phyloP scores from a whole-genome alignment of 371 early-diverging fungal species.

The Mucor racemosus region DNA sequence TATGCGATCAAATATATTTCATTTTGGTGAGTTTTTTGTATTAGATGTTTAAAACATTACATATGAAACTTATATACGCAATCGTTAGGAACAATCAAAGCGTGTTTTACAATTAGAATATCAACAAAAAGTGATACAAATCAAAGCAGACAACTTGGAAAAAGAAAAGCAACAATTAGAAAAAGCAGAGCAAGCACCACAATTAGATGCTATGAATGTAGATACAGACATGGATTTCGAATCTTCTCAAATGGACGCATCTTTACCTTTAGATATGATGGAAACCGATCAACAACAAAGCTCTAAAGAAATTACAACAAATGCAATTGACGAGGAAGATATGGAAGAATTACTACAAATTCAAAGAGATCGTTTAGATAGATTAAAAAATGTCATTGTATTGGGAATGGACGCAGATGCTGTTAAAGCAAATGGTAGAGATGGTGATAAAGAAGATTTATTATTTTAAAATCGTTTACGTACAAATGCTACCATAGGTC shows the following conservation, averaged over 20 bases:
- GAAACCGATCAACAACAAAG: slow-evolving; percentile 8
- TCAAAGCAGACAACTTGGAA: slow-evolving; percentile 19
- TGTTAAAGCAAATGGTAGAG: slow-evolving; percentile 33
- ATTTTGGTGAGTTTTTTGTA: slow-evolving; percentile 30
- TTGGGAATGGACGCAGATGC: slow-evolving; percentile 50
- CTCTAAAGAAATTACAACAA: not conserved
- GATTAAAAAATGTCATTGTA: slow-evolving; percentile 47
- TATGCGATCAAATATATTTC: slow-evolving; percentile 54
- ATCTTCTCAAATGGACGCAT: slow-evolving; percentile 19
- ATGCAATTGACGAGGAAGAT: slow-evolving; percentile 28
- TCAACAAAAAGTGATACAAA: slow-evolving; percentile 34
- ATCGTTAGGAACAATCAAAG: slow-evolving; percentile 45
- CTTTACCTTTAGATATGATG: slow-evolving; percentile 5
- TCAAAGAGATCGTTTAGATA: slow-evolving; percentile 49
- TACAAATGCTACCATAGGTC: slow-evolving; percentile 29
- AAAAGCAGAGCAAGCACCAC: slow-evolving; percentile 17
- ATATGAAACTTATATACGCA: too few species aligned
- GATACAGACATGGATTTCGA: slow-evolving; percentile 26
- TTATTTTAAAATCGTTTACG: slow-evolving; percentile 40
- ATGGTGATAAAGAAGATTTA: slow-evolving; percentile 46
- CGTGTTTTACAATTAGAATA: slow-evolving; percentile 45
- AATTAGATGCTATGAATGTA: slow-evolving; percentile 5
- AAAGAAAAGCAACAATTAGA: slow-evolving; percentile 23
- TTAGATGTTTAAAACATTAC: too few species aligned
- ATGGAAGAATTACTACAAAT: slow-evolving; percentile 53